A percentile compares a stretch with the other conserved stretches of the same genome.
Evolutionary conservation across 2,329 filamentous ascomycete species (phyloP).

Genomic region (Cladosporium sp.): DNA sequence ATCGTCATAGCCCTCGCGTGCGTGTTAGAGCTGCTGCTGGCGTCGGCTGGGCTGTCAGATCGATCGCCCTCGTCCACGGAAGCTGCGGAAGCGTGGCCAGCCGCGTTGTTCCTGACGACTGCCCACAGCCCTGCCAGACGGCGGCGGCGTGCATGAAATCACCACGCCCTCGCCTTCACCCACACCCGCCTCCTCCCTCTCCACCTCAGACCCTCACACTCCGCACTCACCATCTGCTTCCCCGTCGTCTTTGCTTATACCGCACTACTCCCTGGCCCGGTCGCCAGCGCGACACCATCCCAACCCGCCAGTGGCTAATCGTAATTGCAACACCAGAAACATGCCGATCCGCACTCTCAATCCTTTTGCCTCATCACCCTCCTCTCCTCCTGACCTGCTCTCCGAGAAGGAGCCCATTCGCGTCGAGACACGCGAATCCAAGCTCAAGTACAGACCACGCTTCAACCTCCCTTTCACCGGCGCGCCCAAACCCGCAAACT

Average conservation of each 20-base stretch:
- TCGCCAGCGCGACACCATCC: conserved; percentile 3
- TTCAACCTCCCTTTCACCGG: conserved; percentile 28
- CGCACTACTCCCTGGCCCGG: neutral
- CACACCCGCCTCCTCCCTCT: neutral
- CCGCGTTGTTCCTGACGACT: conserved; percentile 1
- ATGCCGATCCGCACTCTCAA: conserved; percentile 62
- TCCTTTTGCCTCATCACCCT: conserved; percentile 52
- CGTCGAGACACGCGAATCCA: conserved; percentile 25
- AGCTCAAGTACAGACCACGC: conserved; percentile 22
- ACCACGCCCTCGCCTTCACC: neutral
- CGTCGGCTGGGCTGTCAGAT: neutral
- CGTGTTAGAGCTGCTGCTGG: neutral
- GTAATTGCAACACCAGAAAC: conserved; percentile 36
- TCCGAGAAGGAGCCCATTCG: conserved; percentile 49
- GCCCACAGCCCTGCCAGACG: neutral
- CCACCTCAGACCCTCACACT: neutral
- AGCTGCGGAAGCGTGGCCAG: neutral
- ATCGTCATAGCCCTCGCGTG: conserved; percentile 1
- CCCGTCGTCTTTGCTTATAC: neutral
- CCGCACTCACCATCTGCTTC: neutral
- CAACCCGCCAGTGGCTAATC: conserved; percentile 24
- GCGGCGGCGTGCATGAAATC: no score
- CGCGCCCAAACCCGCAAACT: conserved; percentile 24
- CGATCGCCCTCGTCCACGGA: conserved; percentile 2
- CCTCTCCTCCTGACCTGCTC: conserved; percentile 43